Evolutionary conservation across 2,329 filamentous ascomycete genomes (phyloP).

Genomic region (Microdochium bolleyi): DNA sequence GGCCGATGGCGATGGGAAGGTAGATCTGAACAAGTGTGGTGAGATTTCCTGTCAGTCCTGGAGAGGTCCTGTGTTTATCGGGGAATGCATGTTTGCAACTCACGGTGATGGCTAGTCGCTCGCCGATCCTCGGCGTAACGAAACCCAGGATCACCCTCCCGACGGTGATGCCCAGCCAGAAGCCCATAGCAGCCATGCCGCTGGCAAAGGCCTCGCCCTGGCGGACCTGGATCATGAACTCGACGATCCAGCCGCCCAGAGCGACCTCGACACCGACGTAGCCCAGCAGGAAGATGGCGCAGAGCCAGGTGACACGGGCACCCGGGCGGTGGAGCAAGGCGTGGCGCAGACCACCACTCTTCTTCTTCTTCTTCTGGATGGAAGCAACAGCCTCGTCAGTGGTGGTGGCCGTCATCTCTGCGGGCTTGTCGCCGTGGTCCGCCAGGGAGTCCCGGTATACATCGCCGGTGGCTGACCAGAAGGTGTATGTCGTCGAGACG

Average conservation of each 20-base stretch:
- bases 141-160: slow-evolving; percentile 66
- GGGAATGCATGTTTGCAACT: slow-evolving; percentile 2
- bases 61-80: background rate
- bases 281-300: slow-evolving; percentile 62
- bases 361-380: background rate
- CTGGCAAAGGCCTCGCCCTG: slow-evolving; percentile 59
- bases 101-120: slow-evolving; percentile 52
- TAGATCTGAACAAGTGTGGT: slow-evolving; percentile 37
- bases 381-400: background rate
- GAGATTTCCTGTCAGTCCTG: slow-evolving; percentile 1
- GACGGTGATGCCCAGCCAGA: slow-evolving; percentile 73
- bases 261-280: slow-evolving; percentile 73
- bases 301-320: slow-evolving; percentile 58
- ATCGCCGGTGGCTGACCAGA: slow-evolving; percentile 49
- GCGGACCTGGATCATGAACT: slow-evolving; percentile 73
- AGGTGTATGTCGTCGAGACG: slow-evolving; percentile 35
- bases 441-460: slow-evolving; percentile 37
- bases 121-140: slow-evolving; percentile 62
- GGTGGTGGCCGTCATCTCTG: background rate
- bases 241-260: slow-evolving; percentile 75
- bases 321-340: slow-evolving; percentile 32
- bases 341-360: slow-evolving; percentile 18
- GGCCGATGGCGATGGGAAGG: slow-evolving; percentile 49
- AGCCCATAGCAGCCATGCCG: slow-evolving; percentile 70
- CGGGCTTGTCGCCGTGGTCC: slow-evolving; percentile 15